phyloP scores from a whole-genome alignment of 2,329 filamentous ascomycete species.

The Ophiocordyceps robertsii region DNA sequence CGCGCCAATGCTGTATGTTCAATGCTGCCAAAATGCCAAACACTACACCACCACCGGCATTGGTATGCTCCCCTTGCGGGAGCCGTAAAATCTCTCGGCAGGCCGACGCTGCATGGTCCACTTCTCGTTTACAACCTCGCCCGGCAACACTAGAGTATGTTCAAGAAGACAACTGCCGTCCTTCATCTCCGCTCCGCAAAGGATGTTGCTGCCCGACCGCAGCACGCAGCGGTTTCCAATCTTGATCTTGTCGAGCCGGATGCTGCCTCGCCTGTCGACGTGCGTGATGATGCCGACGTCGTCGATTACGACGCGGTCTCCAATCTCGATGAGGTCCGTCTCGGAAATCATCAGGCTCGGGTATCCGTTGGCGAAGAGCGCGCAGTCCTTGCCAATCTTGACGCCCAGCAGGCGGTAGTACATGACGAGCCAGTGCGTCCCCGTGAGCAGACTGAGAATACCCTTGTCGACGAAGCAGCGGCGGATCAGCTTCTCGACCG shows the following conservation, averaged over 20 bases:
- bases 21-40: too few species aligned
- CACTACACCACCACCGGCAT: background rate
- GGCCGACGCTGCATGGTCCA: conserved; percentile 42
- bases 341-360: conserved; percentile 42
- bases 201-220: conserved; percentile 33
- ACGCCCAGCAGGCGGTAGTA: conserved; percentile 42
- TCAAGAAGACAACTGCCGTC: conserved; percentile 35
- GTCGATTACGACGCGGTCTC: conserved; percentile 38
- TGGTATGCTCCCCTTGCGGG: background rate
- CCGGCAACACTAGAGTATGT: conserved; percentile 43
- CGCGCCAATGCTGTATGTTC: too few species aligned
- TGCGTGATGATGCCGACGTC: conserved; percentile 42
- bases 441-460: conserved; percentile 37
- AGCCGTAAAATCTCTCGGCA: conserved; percentile 9
- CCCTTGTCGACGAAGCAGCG: conserved; percentile 36
- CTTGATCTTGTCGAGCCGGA: conserved; percentile 35
- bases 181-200: conserved; percentile 39
- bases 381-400: conserved; percentile 38
- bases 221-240: conserved; percentile 40
- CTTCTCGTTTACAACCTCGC: conserved; percentile 36
- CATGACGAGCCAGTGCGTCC: conserved; percentile 35
- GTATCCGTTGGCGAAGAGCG: conserved; percentile 37
- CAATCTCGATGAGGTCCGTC: conserved; percentile 39
- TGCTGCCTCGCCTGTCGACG: conserved; percentile 42
- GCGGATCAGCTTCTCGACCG: conserved; percentile 34